A percentile compares a stretch with the other conserved stretches of the same genome.
These are phyloP conservation scores for Chlorella sp. DNA, from an alignment of 139 green algal species.

Conservation along the genomic window DNA sequence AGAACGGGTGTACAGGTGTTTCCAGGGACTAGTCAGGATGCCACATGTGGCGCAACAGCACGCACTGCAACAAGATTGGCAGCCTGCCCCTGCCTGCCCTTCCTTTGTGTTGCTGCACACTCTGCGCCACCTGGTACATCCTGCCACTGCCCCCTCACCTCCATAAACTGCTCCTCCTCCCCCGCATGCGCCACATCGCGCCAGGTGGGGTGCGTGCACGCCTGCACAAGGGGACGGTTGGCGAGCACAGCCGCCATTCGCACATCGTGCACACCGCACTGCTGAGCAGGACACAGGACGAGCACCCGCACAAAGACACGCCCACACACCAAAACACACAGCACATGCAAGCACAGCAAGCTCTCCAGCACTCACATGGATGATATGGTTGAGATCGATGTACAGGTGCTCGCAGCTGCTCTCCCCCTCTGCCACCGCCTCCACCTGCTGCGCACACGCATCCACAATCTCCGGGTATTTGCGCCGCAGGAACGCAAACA, in stretches of 20 bases:
- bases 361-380: slow-evolving; percentile 59
- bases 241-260: not conserved
- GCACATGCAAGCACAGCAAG: not conserved
- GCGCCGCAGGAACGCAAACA: slow-evolving; percentile 67
- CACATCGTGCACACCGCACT: not conserved
- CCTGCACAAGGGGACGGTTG: slow-evolving; percentile 20
- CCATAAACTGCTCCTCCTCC: slow-evolving; percentile 70
- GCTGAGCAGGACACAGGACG: no score
- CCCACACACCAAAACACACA: no score
- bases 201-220: slow-evolving; percentile 80
- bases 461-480: slow-evolving; percentile 64
- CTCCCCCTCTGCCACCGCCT: slow-evolving; percentile 45
- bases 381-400: slow-evolving; percentile 89
- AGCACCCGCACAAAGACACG: no score
- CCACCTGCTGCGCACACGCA: not conserved
- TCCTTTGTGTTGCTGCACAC: not conserved
- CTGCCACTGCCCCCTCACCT: not conserved
- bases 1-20: no score
- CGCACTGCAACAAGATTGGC: no score
- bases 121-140: no score
- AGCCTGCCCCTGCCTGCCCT: no score
- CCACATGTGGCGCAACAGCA: no score
- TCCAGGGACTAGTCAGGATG: no score
- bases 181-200: slow-evolving; percentile 47
- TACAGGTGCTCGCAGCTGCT: slow-evolving; percentile 76